A percentile compares a stretch with the other conserved stretches of the same genome.
Conservation (phyloP, 345 rosid genomes). For the Alliaria petiolata region DNA sequence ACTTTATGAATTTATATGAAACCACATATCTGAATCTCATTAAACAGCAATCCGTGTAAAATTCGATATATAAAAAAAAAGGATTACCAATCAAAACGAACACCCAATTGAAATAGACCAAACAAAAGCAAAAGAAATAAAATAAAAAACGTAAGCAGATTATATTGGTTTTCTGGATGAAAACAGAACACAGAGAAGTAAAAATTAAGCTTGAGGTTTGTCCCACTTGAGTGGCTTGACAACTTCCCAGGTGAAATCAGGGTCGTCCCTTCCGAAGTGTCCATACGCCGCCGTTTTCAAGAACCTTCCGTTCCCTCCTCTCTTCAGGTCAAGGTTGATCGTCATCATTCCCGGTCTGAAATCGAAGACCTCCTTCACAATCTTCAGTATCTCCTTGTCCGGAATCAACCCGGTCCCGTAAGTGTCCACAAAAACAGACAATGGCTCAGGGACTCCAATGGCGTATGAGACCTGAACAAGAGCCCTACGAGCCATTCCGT, state of each 20-base stretch:
- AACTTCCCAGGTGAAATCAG: conserved; percentile 36
- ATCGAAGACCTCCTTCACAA: conserved; percentile 29
- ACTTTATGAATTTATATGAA: too few species aligned
- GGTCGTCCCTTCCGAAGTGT: conserved; percentile 36
- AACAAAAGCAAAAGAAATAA: not conserved
- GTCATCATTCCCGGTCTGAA: conserved; percentile 38
- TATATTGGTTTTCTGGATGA: not conserved
- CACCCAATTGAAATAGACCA: not conserved
- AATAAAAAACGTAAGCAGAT: not conserved
- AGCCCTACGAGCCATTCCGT: conserved; percentile 32
- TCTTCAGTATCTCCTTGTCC: conserved; percentile 34
- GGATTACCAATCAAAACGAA: not conserved
- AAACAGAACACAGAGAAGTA: conserved; percentile 2
- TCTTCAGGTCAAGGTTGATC: conserved; percentile 30
- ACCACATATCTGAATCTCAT: too few species aligned
- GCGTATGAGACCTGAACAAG: conserved; percentile 33
- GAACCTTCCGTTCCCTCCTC: conserved; percentile 34
- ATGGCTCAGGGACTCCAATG: conserved; percentile 35
- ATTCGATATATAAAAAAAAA: too few species aligned
- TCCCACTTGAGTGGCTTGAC: conserved; percentile 35
- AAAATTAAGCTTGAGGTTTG: conserved; percentile 25
- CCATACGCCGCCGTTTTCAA: conserved; percentile 33
- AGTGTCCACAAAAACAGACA: conserved; percentile 32
- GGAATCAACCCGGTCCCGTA: conserved; percentile 29
- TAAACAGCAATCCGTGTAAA: not conserved